Percentiles rank a stretch among this genome's conserved stretches.
phyloP scores from a whole-genome alignment of 2,329 filamentous ascomycete species.

The Colletotrichum caudatum region DNA sequence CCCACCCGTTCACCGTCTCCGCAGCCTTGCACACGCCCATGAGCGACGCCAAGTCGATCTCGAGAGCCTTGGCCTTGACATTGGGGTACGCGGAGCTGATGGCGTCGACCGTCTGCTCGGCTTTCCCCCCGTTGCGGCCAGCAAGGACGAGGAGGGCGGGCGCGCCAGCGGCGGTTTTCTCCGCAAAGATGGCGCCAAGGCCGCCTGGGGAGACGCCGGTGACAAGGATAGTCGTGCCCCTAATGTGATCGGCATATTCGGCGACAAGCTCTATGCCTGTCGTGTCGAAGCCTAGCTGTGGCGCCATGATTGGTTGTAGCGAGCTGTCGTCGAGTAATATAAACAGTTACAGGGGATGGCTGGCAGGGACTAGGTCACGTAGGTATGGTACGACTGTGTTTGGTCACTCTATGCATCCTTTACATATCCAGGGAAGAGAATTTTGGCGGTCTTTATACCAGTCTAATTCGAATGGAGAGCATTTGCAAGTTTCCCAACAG shows the following conservation, averaged over 20 bases:
- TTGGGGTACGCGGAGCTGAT: conserved; percentile 50
- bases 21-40: conserved; percentile 55
- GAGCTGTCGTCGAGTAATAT: background rate
- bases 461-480: no score
- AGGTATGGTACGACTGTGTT: background rate
- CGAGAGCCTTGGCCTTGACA: conserved; percentile 50
- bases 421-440: background rate
- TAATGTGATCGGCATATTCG: conserved; percentile 50
- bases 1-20: conserved; percentile 49
- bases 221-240: conserved; percentile 54
- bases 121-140: conserved; percentile 57
- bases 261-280: conserved; percentile 47
- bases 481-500: background rate
- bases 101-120: conserved; percentile 52
- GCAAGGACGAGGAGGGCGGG: conserved; percentile 59
- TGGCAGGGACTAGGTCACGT: background rate
- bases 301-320: conserved; percentile 13
- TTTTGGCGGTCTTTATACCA: background rate
- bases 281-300: conserved; percentile 30
- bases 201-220: conserved; percentile 57
- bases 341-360: no score
- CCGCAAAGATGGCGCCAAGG: conserved; percentile 54
- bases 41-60: conserved; percentile 56
- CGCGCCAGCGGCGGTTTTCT: conserved; percentile 53
- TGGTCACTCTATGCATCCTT: background rate